These are phyloP conservation scores for Fraxinus nigra DNA, from an alignment of 305 asterid species.

Conservation along the genomic window DNA sequence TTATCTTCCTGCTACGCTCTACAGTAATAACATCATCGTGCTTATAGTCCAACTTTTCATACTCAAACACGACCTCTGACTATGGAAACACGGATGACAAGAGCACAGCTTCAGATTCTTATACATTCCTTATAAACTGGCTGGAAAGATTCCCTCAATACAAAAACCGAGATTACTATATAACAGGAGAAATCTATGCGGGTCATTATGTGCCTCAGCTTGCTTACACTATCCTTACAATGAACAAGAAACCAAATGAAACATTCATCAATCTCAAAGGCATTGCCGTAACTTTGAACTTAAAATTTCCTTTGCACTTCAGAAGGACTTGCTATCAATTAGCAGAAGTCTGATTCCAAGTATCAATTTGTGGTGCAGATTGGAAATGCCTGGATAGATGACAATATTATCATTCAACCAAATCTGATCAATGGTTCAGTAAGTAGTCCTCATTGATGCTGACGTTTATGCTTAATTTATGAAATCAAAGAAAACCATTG, in stretches of 20 bases:
- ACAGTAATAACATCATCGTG: neutral
- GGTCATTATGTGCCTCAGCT: conserved; percentile 60
- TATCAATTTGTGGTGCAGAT: conserved; percentile 22
- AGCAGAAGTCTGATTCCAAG: neutral
- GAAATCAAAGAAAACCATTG: neutral
- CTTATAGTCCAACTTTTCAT: conserved; percentile 4
- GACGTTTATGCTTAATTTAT: conserved; percentile 14
- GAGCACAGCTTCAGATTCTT: conserved; percentile 41
- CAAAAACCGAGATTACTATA: conserved; percentile 43
- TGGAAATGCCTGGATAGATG: conserved; percentile 38
- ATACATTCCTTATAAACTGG: conserved; percentile 49
- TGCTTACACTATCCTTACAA: conserved; percentile 33
- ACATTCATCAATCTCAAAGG: conserved; percentile 51
- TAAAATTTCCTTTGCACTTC: neutral
- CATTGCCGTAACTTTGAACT: conserved; percentile 36
- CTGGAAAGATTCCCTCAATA: conserved; percentile 54
- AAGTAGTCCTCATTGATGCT: conserved; percentile 11
- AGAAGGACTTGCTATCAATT: neutral
- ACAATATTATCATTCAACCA: conserved; percentile 3
- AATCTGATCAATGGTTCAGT: conserved; percentile 25
- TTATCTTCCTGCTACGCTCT: neutral
- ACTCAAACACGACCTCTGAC: conserved; percentile 44
- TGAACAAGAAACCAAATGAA: conserved; percentile 29
- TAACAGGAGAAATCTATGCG: conserved; percentile 53
- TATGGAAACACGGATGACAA: conserved; percentile 37